Base-by-base conservation (phyloP, 169 alveolate genomes). In the Plasmodium gallinaceum region DNA sequence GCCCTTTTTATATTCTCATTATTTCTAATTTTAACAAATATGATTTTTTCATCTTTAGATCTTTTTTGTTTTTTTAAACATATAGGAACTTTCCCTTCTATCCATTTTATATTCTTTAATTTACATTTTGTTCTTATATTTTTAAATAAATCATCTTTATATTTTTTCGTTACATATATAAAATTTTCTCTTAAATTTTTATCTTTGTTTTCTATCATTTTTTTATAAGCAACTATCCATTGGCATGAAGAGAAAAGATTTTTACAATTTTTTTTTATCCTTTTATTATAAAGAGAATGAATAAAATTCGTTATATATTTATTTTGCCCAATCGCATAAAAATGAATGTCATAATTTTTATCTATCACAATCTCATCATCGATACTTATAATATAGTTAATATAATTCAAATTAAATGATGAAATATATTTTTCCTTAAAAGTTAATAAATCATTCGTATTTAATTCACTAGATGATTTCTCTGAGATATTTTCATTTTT, bases 1-100 rank as follows among this genome's bases (percentile, higher is more conserved):
- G 91, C 91, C 52, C 68, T 73, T 73, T 83, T 83, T 69, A 83
- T 83, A 48, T 66, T 22, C 69, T 83, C 91, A 62, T 43, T 83
- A 37, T 83, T 83, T 43, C 91, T 43, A 10, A 83, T 37, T 54
- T 69, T 83, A 16, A 83, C 74, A 48, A 42, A 83, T 39, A 80
- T 80, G 39, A 18, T 16, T 45, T 16, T 32, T 39, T 43, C n/a
- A 39, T 58, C 32, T 26, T 14, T 14, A 0, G 37, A n/a, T 2
- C 26, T 80, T 8, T 16, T 20, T 61, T 51, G 60, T 24, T 20
- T 62, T 65, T 66, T 51, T 51, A 61, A 43, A n/a, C 73, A 83
- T 16, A 7, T 5, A 12, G 86, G 91, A 37, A 3, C 16, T 46
- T 32, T 14, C 7, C 68, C 60, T 26, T 16, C 58, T 9, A 72